Conservation (phyloP, 306 rosid genomes). For the Cucurbita maxima region DNA sequence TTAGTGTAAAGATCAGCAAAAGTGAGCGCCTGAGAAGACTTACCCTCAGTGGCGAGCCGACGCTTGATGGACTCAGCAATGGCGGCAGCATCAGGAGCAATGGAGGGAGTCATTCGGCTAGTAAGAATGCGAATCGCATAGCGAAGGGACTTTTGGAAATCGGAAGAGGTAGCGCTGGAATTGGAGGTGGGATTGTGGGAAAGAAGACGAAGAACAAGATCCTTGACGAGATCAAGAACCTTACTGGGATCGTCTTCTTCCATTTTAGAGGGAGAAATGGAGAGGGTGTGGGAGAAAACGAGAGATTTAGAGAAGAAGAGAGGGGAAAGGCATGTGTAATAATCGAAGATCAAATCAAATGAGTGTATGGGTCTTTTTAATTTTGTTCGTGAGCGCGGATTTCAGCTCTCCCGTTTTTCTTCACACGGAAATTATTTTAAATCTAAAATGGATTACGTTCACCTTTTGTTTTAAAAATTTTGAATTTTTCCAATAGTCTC, state of each 20-base stretch:
- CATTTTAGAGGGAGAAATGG: constrained; percentile 18
- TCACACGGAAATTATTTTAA: no score
- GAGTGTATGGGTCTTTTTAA: neutral
- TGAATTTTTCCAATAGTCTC: no score
- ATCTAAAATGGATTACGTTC: no score
- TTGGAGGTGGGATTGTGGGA: constrained; percentile 30
- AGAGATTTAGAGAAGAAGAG: neutral
- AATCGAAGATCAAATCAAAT: neutral
- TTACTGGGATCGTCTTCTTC: constrained; percentile 81
- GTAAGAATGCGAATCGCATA: constrained; percentile 78
- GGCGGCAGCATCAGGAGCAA: constrained; percentile 77
- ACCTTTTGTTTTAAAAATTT: no score
- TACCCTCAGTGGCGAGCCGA: constrained; percentile 72
- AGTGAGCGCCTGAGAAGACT: constrained; percentile 80
- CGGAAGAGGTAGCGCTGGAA: constrained; percentile 31
- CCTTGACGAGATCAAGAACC: constrained; percentile 69
- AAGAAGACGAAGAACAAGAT: constrained; percentile 56
- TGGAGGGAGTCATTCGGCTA: constrained; percentile 60
- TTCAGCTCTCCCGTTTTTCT: neutral
- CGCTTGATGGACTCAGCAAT: constrained; percentile 84
- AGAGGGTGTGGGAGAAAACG: neutral
- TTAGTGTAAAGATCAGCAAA: constrained; percentile 75
- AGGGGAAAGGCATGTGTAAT: neutral
- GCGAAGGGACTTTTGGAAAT: constrained; percentile 53
- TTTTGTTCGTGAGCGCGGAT: neutral